phyloP scores from a whole-genome alignment of 306 rosid genomes.

The Mimosa bimucronata region DNA sequence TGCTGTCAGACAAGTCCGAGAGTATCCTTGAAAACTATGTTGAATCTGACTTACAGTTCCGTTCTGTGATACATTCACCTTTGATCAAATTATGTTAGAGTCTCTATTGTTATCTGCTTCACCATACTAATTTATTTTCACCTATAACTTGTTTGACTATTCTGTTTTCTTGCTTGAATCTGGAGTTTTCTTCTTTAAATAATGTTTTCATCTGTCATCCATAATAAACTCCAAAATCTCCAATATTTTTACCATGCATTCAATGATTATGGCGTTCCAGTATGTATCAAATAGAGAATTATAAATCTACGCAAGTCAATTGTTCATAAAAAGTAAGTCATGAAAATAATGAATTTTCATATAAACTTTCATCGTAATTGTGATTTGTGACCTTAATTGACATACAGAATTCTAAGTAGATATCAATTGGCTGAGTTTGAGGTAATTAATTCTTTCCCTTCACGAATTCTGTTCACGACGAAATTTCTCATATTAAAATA shows the following conservation, averaged over 20 bases:
- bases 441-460: constrained; percentile 50
- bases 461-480: not conserved
- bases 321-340: not conserved
- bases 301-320: constrained; percentile 21
- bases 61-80: not conserved
- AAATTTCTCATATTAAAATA: not conserved
- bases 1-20: constrained; percentile 99
- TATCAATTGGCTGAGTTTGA: constrained; percentile 91
- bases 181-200: not conserved
- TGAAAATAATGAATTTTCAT: constrained; percentile 27
- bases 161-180: not conserved
- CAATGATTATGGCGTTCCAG: not conserved
- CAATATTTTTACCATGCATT: not conserved
- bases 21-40: constrained; percentile 68
- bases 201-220: not conserved
- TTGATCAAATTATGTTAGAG: constrained; percentile 8
- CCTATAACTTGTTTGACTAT: not conserved
- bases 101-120: not conserved
- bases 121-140: constrained; percentile 22
- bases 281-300: constrained; percentile 20
- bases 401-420: constrained; percentile 80
- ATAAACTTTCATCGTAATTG: constrained; percentile 27
- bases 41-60: constrained; percentile 21
- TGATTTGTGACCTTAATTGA: constrained; percentile 64
- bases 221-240: not conserved